Evolutionary conservation across 192 early-diverging fungal genomes (phyloP).

Genomic region (Backusella sp.): DNA sequence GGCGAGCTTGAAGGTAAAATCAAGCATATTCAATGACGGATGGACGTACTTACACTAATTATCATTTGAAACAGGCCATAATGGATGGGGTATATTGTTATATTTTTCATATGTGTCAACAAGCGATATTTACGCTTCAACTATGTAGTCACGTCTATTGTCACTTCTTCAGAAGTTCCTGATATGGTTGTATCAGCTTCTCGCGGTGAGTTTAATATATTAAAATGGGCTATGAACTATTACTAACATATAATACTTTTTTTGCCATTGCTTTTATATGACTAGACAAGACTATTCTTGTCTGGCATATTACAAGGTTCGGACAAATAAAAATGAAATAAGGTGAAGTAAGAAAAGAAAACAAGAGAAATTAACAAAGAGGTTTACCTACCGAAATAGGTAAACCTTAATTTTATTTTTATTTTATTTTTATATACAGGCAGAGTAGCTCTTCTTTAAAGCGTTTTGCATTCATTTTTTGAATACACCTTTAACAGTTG

Average conservation of each 20-base stretch:
- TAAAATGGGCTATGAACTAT: neutral
- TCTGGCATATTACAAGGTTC: constrained; percentile 81
- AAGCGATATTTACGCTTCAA: neutral
- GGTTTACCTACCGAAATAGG: neutral
- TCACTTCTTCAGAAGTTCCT: constrained; percentile 91
- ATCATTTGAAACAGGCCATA: constrained; percentile 21
- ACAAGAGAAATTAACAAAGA: neutral
- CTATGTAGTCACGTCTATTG: constrained; percentile 84
- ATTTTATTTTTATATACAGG: neutral
- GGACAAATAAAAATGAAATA: neutral
- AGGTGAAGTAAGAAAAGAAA: neutral
- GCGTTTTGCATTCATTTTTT: neutral
- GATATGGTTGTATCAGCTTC: constrained; percentile 95
- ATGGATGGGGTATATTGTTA: constrained; percentile 28
- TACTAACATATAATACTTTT: neutral
- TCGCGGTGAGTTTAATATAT: constrained; percentile 63
- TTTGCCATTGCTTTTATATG: neutral
- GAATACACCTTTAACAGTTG: constrained; percentile 3
- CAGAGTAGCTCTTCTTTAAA: neutral
- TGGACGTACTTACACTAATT: constrained; percentile 18
- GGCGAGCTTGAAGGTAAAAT: constrained; percentile 26
- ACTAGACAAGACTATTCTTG: constrained; percentile 94
- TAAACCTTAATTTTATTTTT: neutral
- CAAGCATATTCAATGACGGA: neutral
- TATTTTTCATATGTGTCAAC: neutral